Evolutionary conservation across 2,329 filamentous ascomycete species (phyloP).

Genomic region (Botrytis fragariae): DNA sequence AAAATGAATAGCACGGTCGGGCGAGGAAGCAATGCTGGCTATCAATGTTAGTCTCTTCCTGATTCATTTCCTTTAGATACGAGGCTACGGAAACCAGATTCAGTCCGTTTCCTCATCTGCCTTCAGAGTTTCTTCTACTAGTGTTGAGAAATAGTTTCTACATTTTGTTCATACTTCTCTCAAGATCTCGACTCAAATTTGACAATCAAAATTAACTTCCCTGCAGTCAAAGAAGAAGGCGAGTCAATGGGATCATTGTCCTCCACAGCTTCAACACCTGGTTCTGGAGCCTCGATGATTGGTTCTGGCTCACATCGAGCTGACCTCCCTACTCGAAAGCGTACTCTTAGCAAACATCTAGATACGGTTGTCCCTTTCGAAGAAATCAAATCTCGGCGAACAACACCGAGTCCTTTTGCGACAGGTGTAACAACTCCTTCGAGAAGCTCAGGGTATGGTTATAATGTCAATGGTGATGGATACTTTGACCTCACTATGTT

Average conservation of each 20-base stretch:
- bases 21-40: not conserved
- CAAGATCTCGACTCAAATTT: not conserved
- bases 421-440: conserved; percentile 30
- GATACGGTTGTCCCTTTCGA: conserved; percentile 26
- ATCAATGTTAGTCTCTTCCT: conserved; percentile 11
- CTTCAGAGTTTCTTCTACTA: not conserved
- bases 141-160: too few relatives aligned
- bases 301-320: conserved; percentile 25
- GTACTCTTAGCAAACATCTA: conserved; percentile 34
- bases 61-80: not conserved
- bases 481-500: conserved; percentile 31
- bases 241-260: conserved; percentile 12
- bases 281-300: conserved; percentile 25
- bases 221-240: conserved; percentile 13
- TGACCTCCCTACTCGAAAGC: conserved; percentile 34
- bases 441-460: conserved; percentile 35
- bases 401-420: conserved; percentile 33
- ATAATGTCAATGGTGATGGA: conserved; percentile 28
- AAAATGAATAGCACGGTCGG: conserved; percentile 1
- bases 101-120: not conserved
- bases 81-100: not conserved
- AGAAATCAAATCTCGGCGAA: conserved; percentile 36
- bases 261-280: conserved; percentile 32
- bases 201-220: not conserved
- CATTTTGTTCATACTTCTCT: not conserved